Evolutionary conservation across 1,284 basidiomycete species (phyloP).

Genomic region (Ganoderma leucocontextum): DNA sequence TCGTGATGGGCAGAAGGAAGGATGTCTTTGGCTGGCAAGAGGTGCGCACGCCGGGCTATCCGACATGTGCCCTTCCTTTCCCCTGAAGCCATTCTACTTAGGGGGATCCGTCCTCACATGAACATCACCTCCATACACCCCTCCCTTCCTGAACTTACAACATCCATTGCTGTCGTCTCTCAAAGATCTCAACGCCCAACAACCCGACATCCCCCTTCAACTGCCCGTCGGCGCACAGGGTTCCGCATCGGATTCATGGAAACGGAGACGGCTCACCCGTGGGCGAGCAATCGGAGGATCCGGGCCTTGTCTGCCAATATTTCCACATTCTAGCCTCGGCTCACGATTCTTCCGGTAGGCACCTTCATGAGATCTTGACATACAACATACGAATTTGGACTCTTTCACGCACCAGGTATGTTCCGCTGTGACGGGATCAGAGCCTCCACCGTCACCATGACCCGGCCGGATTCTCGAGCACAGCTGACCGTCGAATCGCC

Average conservation of each 20-base stretch:
- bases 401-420: constrained; percentile 14
- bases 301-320: not conserved
- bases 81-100: constrained; percentile 14
- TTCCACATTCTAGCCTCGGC: constrained; percentile 13
- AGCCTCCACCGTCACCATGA: not conserved
- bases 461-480: not conserved
- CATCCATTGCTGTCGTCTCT: not conserved
- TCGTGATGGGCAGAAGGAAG: constrained; percentile 18
- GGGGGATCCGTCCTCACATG: constrained; percentile 28
- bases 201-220: not conserved
- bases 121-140: constrained; percentile 9
- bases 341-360: constrained; percentile 18
- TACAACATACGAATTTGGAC: constrained; percentile 23
- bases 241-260: not conserved
- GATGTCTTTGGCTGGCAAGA: not conserved
- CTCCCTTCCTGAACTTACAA: not conserved
- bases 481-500: not conserved
- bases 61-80: constrained; percentile 24
- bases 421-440: not conserved
- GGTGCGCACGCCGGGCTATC: constrained; percentile 15
- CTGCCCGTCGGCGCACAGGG: not conserved
- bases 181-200: not conserved
- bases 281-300: not conserved
- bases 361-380: constrained; percentile 25
- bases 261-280: constrained; percentile 9